Conservation (phyloP, 495 filamentous ascomycete species). For the Neurospora tetrasperma region DNA sequence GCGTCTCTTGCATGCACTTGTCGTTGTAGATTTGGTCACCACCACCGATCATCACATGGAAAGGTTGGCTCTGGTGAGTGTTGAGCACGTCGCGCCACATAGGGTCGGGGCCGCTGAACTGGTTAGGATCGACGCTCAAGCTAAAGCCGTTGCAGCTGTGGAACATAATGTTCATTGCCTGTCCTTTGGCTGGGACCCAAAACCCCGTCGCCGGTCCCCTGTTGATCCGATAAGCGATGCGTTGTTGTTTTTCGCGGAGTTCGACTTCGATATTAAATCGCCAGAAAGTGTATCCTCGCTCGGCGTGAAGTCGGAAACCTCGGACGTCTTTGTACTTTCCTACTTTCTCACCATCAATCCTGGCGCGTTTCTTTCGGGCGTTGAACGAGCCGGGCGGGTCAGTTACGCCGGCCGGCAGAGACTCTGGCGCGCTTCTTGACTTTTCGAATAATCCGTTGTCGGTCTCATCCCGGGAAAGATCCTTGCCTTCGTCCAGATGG, state of each 20-base stretch:
- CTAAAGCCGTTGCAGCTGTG: slow-evolving; percentile 96
- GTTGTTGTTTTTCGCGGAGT: slow-evolving; percentile 59
- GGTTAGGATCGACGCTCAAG: slow-evolving; percentile 60
- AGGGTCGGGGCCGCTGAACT: slow-evolving; percentile 85
- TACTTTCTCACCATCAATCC: slow-evolving; percentile 59
- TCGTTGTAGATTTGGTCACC: slow-evolving; percentile 98
- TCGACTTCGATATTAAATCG: slow-evolving; percentile 90
- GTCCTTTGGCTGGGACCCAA: slow-evolving; percentile 79
- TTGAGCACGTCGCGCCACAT: slow-evolving; percentile 95
- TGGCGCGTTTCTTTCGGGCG: slow-evolving; percentile 34
- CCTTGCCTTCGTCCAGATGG: slow-evolving; percentile 58
- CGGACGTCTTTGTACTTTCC: slow-evolving; percentile 69
- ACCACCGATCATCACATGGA: slow-evolving; percentile 97
- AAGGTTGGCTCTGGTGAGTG: slow-evolving; percentile 81
- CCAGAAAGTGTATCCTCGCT: slow-evolving; percentile 91
- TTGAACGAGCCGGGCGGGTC: slow-evolving; percentile 37
- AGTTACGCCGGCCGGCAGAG: slow-evolving; percentile 15
- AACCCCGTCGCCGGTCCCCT: slow-evolving; percentile 79
- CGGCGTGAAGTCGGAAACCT: slow-evolving; percentile 73
- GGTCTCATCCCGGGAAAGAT: slow-evolving; percentile 65
- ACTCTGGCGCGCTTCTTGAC: slow-evolving; percentile 30
- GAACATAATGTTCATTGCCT: slow-evolving; percentile 98
- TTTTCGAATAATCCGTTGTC: slow-evolving; percentile 73
- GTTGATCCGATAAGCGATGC: slow-evolving; percentile 94
- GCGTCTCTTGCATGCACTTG: slow-evolving; percentile 59